A percentile compares a stretch with the other conserved stretches of the same genome.
Conservation (phyloP, 495 filamentous ascomycete species). For the Staphylotrichum tortipilum region DNA sequence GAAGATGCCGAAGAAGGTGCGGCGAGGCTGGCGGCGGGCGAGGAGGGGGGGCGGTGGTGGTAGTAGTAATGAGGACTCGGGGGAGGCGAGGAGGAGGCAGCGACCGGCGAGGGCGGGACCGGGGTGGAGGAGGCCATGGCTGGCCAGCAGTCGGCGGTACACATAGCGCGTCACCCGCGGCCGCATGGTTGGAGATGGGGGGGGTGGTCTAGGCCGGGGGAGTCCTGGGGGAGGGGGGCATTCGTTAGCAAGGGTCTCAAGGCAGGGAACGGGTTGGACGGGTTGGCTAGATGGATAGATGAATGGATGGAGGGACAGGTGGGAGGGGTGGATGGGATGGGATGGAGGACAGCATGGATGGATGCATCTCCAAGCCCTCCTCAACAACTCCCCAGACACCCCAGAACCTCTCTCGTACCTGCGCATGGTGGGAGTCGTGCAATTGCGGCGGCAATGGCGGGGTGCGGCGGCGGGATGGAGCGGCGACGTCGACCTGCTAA, state of each 20-base stretch:
- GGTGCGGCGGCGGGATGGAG: neutral
- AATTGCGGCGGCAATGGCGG: constrained; percentile 14
- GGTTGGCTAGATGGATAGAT: too few species aligned
- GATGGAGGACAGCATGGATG: too few species aligned
- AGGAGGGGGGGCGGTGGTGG: constrained; percentile 22
- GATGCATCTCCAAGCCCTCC: too few species aligned
- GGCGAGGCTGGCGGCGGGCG: constrained; percentile 26
- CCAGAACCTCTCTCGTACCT: constrained; percentile 6
- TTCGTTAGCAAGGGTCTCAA: too few species aligned
- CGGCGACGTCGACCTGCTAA: neutral
- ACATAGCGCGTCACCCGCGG: constrained; percentile 72
- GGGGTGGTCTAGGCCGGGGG: constrained; percentile 14
- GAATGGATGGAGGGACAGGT: too few species aligned
- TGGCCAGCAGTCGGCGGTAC: constrained; percentile 60
- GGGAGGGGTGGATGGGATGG: too few species aligned
- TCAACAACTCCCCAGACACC: too few species aligned
- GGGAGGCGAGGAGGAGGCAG: constrained; percentile 11
- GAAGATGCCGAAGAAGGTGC: constrained; percentile 52
- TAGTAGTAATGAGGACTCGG: too few species aligned
- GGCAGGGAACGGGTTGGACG: too few species aligned
- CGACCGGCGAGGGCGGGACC: constrained; percentile 14
- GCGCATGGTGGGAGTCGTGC: constrained; percentile 17
- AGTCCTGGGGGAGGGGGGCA: constrained; percentile 3
- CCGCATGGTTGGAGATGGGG: constrained; percentile 52
- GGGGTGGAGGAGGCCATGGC: constrained; percentile 45